These are phyloP conservation scores for Penstemon barbatus DNA, from an alignment of 257 asterid genomes.

Conservation along the genomic window DNA sequence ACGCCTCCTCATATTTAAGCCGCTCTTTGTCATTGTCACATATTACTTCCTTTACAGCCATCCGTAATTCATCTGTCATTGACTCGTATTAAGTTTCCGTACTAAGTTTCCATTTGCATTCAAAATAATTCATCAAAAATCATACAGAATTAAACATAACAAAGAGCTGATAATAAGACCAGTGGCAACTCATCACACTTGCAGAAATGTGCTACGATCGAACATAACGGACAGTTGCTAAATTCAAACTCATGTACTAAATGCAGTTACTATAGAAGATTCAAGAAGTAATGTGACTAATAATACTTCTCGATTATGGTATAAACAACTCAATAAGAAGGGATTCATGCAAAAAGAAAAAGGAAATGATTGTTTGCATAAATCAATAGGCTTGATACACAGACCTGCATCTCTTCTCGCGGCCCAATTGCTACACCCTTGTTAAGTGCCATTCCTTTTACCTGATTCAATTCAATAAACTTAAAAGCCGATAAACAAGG, in stretches of 20 bases:
- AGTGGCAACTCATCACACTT: constrained; percentile 8
- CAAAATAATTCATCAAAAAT: background rate
- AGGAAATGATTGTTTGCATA: constrained; percentile 5
- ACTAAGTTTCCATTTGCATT: constrained; percentile 18
- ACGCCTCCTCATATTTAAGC: constrained; percentile 69
- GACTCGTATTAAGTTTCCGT: too few relatives aligned
- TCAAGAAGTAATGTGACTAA: background rate
- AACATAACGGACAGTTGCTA: background rate
- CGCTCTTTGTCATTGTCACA: constrained; percentile 71
- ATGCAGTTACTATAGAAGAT: background rate
- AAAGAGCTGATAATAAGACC: constrained; percentile 1
- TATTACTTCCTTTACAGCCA: constrained; percentile 94
- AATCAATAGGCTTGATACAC: constrained; percentile 21
- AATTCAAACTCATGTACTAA: background rate
- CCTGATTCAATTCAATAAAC: too few relatives aligned
- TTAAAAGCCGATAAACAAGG: too few relatives aligned
- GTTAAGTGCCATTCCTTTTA: constrained; percentile 94
- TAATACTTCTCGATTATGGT: constrained; percentile 7
- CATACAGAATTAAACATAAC: constrained; percentile 15
- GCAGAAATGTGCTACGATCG: background rate
- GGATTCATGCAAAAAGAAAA: background rate
- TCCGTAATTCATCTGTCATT: constrained; percentile 81
- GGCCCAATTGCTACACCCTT: constrained; percentile 64
- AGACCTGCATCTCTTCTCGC: constrained; percentile 88
- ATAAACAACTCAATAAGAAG: background rate